Evolutionary conservation across 495 filamentous ascomycete genomes (phyloP), one percentile per base, ranked within the genome.

Genomic region (Darksidea phi): DNA sequence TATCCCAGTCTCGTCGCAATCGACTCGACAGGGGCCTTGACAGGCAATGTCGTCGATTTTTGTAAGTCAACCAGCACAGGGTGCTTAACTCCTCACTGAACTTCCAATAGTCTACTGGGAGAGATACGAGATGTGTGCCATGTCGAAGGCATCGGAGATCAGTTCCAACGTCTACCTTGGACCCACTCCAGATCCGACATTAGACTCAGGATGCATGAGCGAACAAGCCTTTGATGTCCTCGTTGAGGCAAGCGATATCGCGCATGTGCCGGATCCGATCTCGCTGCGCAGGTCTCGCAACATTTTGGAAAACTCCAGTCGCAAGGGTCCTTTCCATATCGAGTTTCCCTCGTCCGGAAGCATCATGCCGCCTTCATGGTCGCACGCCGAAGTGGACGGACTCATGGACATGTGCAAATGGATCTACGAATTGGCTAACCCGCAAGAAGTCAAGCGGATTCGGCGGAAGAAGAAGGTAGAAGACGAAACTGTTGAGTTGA

Each of bases 331-430:
- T 79, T 13, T 69, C 13, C 80, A 84, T 52, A 76, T 96, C 34
- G 88, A 96, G 60, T 97, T 97, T 66, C 94, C 94, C 2, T 93
- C 90, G 0, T 96, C 91, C 11, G 94, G 94, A 7, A 91, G 89
- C 59, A 89, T 97, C 46, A 79, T 91, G 64, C 84, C 89, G 5
- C 88, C 89, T 17, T 87, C 86, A 0, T 95, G 86, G 78, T 88
- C 86, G 1, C 86, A 87, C 54, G 77, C 81, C 36, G 91, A 94
- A 72, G 79, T 88, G 1, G 90, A 97, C 67, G 87, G 86, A 28
- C 84, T 98, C 38, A 77, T 95, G 48, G 87, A 89, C 25, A 91
- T 87, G 1, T 88, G 92, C 72, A 88, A 87, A 62, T 97, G 93
- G 90, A 87, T 98, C 7, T 87, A 91, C 70, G 83, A 88, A 66